A percentile compares a stretch with the other conserved stretches of the same genome.
These are phyloP conservation scores for Colletotrichum echinochloae DNA, from an alignment of 2,329 filamentous ascomycete genomes.

Conservation along the genomic window DNA sequence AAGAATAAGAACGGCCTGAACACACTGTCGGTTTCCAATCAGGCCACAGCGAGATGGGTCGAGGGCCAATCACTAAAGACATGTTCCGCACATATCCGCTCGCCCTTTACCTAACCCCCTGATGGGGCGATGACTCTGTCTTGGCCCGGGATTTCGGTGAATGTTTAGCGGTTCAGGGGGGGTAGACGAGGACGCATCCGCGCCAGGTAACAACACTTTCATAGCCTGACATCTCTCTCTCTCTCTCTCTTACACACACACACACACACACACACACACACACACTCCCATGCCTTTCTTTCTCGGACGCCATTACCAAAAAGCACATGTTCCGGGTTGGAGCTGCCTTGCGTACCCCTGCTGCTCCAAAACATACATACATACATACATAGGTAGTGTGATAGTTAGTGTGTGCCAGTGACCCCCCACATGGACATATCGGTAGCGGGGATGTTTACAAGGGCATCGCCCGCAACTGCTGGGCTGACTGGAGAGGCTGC, in stretches of 20 bases:
- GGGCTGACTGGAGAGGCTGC: not conserved
- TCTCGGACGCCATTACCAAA: not conserved
- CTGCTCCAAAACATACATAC: slow-evolving; percentile 21
- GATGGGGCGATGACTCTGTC: slow-evolving; percentile 27
- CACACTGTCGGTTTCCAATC: slow-evolving; percentile 13
- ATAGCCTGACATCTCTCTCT: no score
- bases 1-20: slow-evolving; percentile 12
- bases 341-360: not conserved
- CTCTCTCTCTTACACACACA: no score
- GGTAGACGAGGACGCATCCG: slow-evolving; percentile 23
- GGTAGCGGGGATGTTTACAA: not conserved
- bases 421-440: slow-evolving; percentile 1
- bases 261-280: no score
- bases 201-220: no score
- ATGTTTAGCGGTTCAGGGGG: slow-evolving; percentile 14
- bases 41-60: slow-evolving; percentile 1
- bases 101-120: not conserved
- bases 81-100: not conserved
- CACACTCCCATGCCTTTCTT: slow-evolving; percentile 9
- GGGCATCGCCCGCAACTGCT: not conserved
- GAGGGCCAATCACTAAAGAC: slow-evolving; percentile 17
- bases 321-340: not conserved
- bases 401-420: no score
- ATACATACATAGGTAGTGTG: not conserved
- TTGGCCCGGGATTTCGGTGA: slow-evolving; percentile 31